Evolutionary conservation across 805 yeast species (phyloP), one percentile per base, ranked within the genome.

Genomic region (Metschnikowia borealis): DNA sequence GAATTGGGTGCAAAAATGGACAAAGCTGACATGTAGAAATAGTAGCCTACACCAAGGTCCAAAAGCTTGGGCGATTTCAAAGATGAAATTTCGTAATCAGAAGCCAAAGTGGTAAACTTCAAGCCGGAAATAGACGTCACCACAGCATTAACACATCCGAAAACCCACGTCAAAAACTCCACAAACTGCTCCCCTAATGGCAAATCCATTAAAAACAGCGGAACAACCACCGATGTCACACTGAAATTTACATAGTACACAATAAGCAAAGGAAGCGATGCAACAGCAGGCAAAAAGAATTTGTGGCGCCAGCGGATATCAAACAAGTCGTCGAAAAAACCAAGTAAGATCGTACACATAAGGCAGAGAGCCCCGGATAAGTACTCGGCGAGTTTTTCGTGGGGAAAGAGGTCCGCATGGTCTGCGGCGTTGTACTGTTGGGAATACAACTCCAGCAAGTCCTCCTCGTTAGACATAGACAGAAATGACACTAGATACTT

Each of bases 221-320:
- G 99, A 3, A 94, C 77, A 51, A 89, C 79, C 7, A 94, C 86
- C 38, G 85, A 82, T 0, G 99, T 94, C 38, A 89, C 89, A 52
- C 96, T 95, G 67, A 89, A 92, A 67, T 94, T 97, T 50, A 91
- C 89, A 59, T 88, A 90, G 68, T 94, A 94, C 2, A 94, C 96
- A 15, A 92, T 80, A 51, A 94, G 75, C 59, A 94, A 74, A 5
- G 99, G 99, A 40, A 94, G 82, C 1, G 96, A 84, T 0, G 97
- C 97, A 48, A 94, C 82, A 0, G 96, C 96, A 0, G 99, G 99
- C 57, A 94, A 65, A 61, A 94, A 89, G 70, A 94, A 89, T 74
- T 94, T 94, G 71, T 94, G 96, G 63, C 99, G 78, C 99, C 99
- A 94, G 59, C 96, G 79, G 55, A 94, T 83, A 67, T 94, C 99